Base-by-base conservation (phyloP, 1,139 yeast genomes). In the Torulaspora pretoriensis region DNA sequence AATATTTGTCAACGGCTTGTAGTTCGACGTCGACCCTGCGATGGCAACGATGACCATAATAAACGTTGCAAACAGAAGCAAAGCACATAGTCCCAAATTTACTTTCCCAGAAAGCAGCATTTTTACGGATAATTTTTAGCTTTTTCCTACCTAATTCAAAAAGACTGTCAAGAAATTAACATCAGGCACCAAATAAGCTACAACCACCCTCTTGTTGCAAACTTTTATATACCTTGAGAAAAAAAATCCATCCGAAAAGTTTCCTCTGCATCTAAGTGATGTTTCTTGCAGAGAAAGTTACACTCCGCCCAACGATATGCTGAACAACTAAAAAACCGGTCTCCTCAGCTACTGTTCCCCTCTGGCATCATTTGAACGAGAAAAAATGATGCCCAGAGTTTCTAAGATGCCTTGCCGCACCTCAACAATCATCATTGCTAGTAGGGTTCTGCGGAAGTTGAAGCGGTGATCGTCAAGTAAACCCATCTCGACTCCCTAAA, bases 1-100 rank as follows among this genome's bases (percentile, higher is more conserved):
- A 22, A 64, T 51, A 35, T 60, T 54, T 8, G 55, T 61, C 24
- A 62, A 46, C 29, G 65, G 65, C 30, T 46, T 51, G 38, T 58
- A 56, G 45, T 60, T 56, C 3, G 63, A 49, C 2, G 61, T 49
- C 12, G 65, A 54, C 38, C 68, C 68, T 8, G 62, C 59, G 2
- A 60, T 60, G 19, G 62, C 58, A 26, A 63, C 54, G 30, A 54
- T 53, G 12, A 52, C 48, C 50, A 55, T 42, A 27, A 61, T 51
- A 33, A 61, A 54, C 8, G 56, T 42, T 7, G 59, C 50, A 37
- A 59, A 51, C n/a, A 52, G 46, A 19, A 59, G 50, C 4, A 61
- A 27, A 25, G 54, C 43, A 19, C 54, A 49, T 14, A 55, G 22
- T 10, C 49, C 36, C 40, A 56, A 38, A 24, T 48, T 29, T 5